A percentile compares a stretch with the other conserved stretches of the same genome.
Conservation (phyloP, 2,329 filamentous ascomycete species). For the Ceratocystis cubensis region DNA sequence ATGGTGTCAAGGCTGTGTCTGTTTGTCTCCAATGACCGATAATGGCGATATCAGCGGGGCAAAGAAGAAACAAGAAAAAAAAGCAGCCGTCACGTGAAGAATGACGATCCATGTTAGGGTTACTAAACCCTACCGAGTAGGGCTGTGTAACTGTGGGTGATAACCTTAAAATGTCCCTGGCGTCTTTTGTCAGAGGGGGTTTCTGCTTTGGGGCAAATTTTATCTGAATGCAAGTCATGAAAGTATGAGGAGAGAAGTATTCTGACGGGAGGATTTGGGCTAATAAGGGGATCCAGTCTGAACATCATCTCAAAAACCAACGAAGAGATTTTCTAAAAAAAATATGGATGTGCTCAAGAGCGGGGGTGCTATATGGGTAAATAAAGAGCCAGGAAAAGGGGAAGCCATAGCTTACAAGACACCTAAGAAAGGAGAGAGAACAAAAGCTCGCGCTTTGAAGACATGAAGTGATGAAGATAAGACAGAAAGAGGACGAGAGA, state of each 20-base stretch:
- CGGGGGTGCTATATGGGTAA: background rate
- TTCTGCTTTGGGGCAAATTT: background rate
- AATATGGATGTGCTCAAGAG: background rate
- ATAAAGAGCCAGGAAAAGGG: background rate
- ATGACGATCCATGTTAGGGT: background rate
- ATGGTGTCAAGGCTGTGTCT: background rate
- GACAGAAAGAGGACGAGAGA: background rate
- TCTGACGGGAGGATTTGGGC: background rate
- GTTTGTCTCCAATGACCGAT: background rate
- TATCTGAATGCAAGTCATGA: background rate
- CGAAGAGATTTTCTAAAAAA: background rate
- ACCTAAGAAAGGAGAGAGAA: background rate
- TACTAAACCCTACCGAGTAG: background rate
- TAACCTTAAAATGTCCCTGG: background rate
- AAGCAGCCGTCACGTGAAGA: background rate
- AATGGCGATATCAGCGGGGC: background rate
- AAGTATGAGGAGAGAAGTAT: background rate
- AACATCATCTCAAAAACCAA: background rate
- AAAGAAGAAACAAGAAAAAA: background rate
- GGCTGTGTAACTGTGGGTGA: background rate
- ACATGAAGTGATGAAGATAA: background rate
- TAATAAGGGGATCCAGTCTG: slow-evolving; percentile 4
- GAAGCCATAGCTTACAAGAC: background rate
- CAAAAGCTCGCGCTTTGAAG: background rate
- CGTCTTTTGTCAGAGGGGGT: background rate